Evolutionary conservation across 305 asterid genomes (phyloP), one percentile per base, ranked within the genome.

Genomic region (Solanum hybrid): DNA sequence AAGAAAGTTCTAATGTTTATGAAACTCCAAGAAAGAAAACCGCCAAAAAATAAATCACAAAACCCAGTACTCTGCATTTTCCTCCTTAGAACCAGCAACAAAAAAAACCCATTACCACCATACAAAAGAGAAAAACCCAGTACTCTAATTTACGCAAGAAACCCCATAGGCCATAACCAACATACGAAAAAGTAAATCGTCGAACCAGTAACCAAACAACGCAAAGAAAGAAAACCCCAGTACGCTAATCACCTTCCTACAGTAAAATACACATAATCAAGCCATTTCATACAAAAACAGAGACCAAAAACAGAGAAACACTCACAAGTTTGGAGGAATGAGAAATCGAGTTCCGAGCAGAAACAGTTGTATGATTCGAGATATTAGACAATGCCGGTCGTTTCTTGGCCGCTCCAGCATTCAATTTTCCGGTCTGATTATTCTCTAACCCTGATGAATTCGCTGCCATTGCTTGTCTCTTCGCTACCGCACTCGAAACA

Each of bases 321-420:
- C 96, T 87, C 94, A 96, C 98, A 87, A 91, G 91, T 92, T 94
- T 93, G n/a, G 95, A 93, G 1, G 94, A 73, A 85, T 93, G 96
- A 2, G 93, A 92, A 17, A 91, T 51, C 16, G 92, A 51, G 14
- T 66, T 90, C 88, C 96, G 94, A 37, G 92, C 91, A 17, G 85
- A 60, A 32, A 82, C 93, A n/a, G 92, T 92, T 91, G 94, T 92
- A 93, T 94, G 95, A 90, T 97, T 97, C 3, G 96, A 94, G 51
- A 97, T 91, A 42, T 97, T 96, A 10, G 95, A 90, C 4, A 97
- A 95, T 71, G 99, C 98, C n/a, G 98, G 97, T 0, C 99, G 94
- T 78, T 96, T 97, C 96, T 96, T 96, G 89, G 94, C 94, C 7
- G 91, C 92, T 6, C 90, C 89, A 29, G 91, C 10, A 81, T 88